Percentiles rank a stretch among this genome's conserved stretches.
Conservation (phyloP, 192 early-diverging fungal species). For the Umbelopsis ramanniana region DNA sequence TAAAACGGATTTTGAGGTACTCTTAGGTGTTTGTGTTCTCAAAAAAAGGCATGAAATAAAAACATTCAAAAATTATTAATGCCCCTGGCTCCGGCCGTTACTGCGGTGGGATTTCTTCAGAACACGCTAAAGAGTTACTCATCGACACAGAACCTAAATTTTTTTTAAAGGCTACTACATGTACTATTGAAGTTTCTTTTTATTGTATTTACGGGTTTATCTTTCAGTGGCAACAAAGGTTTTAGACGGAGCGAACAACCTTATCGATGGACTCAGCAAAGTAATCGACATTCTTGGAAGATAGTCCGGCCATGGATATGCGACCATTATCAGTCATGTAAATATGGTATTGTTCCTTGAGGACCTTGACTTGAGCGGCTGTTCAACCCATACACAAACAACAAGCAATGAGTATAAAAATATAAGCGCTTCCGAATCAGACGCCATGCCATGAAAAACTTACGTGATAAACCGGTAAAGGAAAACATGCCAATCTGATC, state of each 20-base stretch:
- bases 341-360: slow-evolving; percentile 87
- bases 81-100: too few species aligned
- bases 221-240: not conserved
- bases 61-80: not conserved
- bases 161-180: not conserved
- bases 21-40: slow-evolving; percentile 17
- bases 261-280: slow-evolving; percentile 92
- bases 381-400: not conserved
- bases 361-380: slow-evolving; percentile 73
- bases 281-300: slow-evolving; percentile 82
- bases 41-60: slow-evolving; percentile 24
- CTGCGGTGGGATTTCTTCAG: too few species aligned
- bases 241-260: slow-evolving; percentile 78
- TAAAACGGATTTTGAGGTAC: slow-evolving; percentile 2
- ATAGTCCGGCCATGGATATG: slow-evolving; percentile 95
- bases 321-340: slow-evolving; percentile 96
- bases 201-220: too few species aligned
- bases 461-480: slow-evolving; percentile 85
- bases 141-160: not conserved
- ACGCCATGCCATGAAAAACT: slow-evolving; percentile 18
- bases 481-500: slow-evolving; percentile 99
- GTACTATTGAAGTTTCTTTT: too few species aligned
- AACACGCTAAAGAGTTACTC: too few species aligned
- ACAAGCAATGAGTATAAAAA: not conserved
- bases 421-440: too few species aligned